Base-by-base conservation (phyloP, 2,329 filamentous ascomycete species). In the Fusarium hostae region DNA sequence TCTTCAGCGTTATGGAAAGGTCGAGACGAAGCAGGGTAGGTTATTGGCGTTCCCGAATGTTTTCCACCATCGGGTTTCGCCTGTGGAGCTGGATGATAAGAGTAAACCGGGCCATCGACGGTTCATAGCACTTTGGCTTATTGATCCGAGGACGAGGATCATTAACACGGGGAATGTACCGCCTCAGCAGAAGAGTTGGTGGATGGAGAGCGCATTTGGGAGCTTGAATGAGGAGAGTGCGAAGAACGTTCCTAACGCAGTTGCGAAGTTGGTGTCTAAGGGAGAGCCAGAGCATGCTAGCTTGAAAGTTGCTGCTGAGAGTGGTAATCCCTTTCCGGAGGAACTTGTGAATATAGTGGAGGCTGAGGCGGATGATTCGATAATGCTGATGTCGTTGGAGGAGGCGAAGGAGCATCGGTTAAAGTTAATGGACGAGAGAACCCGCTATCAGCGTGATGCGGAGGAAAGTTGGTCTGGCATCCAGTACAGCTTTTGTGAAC, bases 41-140 rank as follows among this genome's bases (percentile, higher is more conserved):
- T 16, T 75, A 0, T 10, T 75, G 1, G 68, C 71, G 2, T 75
- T 75, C 1, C 73, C 73, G 0, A 75, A 75, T 10, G 63, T 75
- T 5, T 75, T 74, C 15, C 73, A 75, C 1, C 73, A 75, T 2
- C 35, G 71, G 1, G 66, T 74, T 4, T 70, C 68, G 1, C 78
- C 82, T 0, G 89, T 90, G 66, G 67, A 75, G 5, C 80, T 89
- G 1, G 75, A 68, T 1, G 87, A 90, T 61, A 72, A 68, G 1
- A 83, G 83, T 0, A 84, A 82, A 62, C 82, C 85, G 0, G 88
- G 87, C 0, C 84, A 88, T 68, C 80, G 86, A 0, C 84, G 86
- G 41, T 85, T 89, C 47, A 79, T 89, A 4, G 84, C 84, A 0
- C 76, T 89, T 5, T 89, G 84, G 76, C 81, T 89, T 0, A 83